These are phyloP conservation scores for Zalerion maritima DNA, from an alignment of 495 filamentous ascomycete genomes.

Conservation along the genomic window DNA sequence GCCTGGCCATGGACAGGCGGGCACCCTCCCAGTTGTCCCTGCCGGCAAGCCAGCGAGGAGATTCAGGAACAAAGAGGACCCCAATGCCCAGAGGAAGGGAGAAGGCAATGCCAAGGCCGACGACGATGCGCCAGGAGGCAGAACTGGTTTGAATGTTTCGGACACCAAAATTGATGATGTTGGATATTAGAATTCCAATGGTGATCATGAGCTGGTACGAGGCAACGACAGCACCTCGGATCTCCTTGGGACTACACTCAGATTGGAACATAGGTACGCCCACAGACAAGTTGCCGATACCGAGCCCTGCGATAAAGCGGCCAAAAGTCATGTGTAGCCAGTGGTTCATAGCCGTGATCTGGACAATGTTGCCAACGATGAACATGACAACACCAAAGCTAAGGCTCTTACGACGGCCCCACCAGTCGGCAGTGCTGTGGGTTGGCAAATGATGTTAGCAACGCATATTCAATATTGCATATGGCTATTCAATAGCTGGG, in stretches of 20 bases:
- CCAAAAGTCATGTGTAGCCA: slow-evolving; percentile 37
- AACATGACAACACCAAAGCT: slow-evolving; percentile 22
- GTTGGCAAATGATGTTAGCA: slow-evolving; percentile 38
- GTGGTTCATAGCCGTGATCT: slow-evolving; percentile 32
- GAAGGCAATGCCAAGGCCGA: slow-evolving; percentile 56
- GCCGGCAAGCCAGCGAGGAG: slow-evolving; percentile 44
- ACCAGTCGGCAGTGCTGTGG: slow-evolving; percentile 22
- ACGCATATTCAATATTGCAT: no score
- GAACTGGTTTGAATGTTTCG: slow-evolving; percentile 29
- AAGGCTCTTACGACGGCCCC: slow-evolving; percentile 23
- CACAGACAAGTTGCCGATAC: slow-evolving; percentile 49
- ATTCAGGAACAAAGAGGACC: slow-evolving; percentile 47
- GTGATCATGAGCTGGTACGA: slow-evolving; percentile 71
- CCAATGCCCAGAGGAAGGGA: slow-evolving; percentile 47
- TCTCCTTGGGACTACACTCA: slow-evolving; percentile 38
- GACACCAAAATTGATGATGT: slow-evolving; percentile 48
- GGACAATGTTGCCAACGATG: slow-evolving; percentile 34
- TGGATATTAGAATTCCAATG: slow-evolving; percentile 58
- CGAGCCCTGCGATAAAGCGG: slow-evolving; percentile 45
- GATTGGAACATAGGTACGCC: slow-evolving; percentile 49
- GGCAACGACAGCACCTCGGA: slow-evolving; percentile 43
- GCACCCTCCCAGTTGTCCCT: slow-evolving; percentile 41
- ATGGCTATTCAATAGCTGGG: no score
- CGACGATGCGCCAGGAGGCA: slow-evolving; percentile 52
- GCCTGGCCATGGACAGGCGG: slow-evolving; percentile 43